A percentile compares a stretch with the other conserved stretches of the same genome.
phyloP scores from a whole-genome alignment of 2,329 filamentous ascomycete species.

The Penicillium sp. region DNA sequence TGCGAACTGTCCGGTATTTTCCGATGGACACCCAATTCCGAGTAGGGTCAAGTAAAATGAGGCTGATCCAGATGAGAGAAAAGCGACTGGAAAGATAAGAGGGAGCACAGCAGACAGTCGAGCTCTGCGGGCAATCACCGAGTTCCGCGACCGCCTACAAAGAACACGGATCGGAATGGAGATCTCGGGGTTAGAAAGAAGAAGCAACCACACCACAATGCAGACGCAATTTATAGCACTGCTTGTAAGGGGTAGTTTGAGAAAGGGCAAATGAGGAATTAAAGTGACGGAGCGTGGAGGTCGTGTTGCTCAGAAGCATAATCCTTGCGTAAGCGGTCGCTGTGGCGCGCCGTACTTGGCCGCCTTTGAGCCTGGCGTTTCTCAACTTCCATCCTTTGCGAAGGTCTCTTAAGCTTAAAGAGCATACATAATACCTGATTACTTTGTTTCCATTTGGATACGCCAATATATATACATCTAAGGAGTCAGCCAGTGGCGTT shows the following conservation, averaged over 20 bases:
- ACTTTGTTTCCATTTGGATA: not conserved
- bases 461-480: not conserved
- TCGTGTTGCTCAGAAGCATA: conserved; percentile 6
- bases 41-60: not conserved
- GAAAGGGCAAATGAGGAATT: not conserved
- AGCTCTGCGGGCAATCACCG: conserved; percentile 16
- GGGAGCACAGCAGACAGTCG: conserved; percentile 5
- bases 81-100: not conserved
- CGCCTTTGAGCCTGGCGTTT: not conserved
- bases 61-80: not conserved
- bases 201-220: not conserved
- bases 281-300: not conserved
- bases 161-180: not conserved
- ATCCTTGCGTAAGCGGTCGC: conserved; percentile 2
- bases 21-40: not conserved
- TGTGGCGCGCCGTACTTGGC: not conserved
- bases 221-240: not conserved
- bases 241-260: not conserved
- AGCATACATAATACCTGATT: not conserved
- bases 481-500: not conserved
- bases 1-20: not conserved
- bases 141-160: conserved; percentile 9
- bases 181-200: not conserved
- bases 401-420: not conserved
- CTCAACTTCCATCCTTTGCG: not conserved